phyloP scores from a whole-genome alignment of 1,284 basidiomycete genomes.

The Volvariella volvacea region DNA sequence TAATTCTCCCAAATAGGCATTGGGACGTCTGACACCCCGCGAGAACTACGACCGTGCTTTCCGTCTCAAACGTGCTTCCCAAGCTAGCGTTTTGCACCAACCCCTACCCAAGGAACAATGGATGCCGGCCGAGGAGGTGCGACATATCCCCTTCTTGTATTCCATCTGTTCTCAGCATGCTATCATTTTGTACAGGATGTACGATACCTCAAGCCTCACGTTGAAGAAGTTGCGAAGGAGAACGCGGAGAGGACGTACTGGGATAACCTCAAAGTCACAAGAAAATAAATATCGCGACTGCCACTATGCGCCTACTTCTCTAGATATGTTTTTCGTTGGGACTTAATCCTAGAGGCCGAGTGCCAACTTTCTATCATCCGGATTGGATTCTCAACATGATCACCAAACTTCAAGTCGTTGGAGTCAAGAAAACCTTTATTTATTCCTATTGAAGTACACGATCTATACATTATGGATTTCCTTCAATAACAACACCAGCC shows the following conservation, averaged over 20 bases:
- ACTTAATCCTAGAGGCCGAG: background rate
- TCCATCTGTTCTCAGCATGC: conserved; percentile 6
- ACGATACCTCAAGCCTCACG: conserved; percentile 84
- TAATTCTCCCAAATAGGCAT: conserved; percentile 47
- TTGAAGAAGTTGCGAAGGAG: conserved; percentile 74
- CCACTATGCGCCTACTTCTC: background rate
- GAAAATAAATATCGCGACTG: conserved; percentile 45
- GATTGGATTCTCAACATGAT: background rate
- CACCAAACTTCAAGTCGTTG: background rate
- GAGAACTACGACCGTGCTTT: conserved; percentile 89
- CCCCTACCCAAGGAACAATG: conserved; percentile 85
- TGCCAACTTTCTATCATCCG: background rate
- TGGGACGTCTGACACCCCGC: conserved; percentile 73
- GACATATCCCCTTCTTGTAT: conserved; percentile 16
- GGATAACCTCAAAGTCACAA: conserved; percentile 70
- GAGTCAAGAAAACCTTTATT: background rate
- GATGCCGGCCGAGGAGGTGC: conserved; percentile 74
- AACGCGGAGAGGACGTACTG: conserved; percentile 76
- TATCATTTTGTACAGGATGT: conserved; percentile 60
- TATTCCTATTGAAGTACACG: background rate
- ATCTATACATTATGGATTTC: background rate
- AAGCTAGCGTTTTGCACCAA: conserved; percentile 77
- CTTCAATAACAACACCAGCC: background rate
- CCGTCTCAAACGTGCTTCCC: conserved; percentile 83
- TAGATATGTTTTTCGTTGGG: background rate